phyloP scores from a whole-genome alignment of 2,329 filamentous ascomycete genomes.

The Calonectria hawksworthii region DNA sequence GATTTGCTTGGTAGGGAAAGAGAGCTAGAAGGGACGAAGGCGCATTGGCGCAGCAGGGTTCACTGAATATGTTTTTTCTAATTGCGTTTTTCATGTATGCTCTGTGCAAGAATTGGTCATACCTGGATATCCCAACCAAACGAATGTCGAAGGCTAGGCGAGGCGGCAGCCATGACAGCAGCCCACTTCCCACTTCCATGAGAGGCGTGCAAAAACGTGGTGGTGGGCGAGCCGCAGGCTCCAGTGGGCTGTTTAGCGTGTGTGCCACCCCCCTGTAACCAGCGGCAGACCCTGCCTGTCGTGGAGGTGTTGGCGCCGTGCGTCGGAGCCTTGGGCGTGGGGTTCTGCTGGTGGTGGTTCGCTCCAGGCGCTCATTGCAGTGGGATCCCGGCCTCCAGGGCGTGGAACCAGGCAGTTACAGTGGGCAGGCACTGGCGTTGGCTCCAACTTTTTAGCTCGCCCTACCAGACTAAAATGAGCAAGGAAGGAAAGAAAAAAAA shows the following conservation, averaged over 20 bases:
- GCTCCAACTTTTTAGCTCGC: constrained; percentile 21
- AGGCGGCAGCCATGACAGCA: constrained; percentile 5
- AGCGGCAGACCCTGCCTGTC: constrained; percentile 10
- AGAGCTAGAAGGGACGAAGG: neutral
- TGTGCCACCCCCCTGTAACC: constrained; percentile 7
- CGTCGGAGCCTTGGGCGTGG: constrained; percentile 15
- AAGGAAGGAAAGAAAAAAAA: constrained; percentile 7
- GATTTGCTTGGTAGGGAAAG: neutral
- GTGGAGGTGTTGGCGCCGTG: constrained; percentile 6
- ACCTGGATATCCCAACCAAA: neutral
- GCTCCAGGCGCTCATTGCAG: neutral
- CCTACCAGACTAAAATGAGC: neutral
- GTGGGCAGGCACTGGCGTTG: constrained; percentile 18
- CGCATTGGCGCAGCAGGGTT: neutral
- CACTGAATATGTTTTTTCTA: too few species aligned
- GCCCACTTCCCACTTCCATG: neutral
- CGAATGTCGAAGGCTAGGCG: neutral
- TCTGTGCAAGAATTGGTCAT: neutral
- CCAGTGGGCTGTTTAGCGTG: constrained; percentile 24
- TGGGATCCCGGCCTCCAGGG: neutral
- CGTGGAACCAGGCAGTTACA: constrained; percentile 5
- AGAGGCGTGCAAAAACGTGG: constrained; percentile 23
- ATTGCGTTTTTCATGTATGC: neutral
- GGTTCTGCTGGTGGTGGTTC: neutral
- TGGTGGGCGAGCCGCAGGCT: constrained; percentile 18